Base-by-base conservation (phyloP, 495 filamentous ascomycete species). In the Podospora anserina region DNA sequence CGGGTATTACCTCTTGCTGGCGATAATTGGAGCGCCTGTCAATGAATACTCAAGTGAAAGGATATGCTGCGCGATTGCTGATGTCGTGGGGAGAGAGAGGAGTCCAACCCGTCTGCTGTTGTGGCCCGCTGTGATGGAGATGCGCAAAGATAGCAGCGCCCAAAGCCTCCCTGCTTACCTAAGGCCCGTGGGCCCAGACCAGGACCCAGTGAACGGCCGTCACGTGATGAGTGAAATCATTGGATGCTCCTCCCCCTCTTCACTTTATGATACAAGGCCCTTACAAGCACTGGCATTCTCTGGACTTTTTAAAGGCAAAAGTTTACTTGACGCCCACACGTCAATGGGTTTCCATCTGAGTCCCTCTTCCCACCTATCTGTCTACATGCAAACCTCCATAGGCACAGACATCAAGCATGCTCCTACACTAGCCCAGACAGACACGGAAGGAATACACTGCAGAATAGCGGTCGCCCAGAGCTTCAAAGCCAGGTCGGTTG, bases 11-110 rank as follows among this genome's bases (percentile, higher is more conserved):
- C 68, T 56, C 68, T 72, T 69, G 66, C 57, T 73, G 71, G 71
- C 71, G 70, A 78, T 78, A 69, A 53, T 74, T 63, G 27, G 11
- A 23, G 61, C 39, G 69, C 28, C 53, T 58, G 57, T 66, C 68
- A 78, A 78, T 76, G 68, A 66, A 78, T 78, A 76, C 69, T 78
- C 61, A 60, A 67, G 68, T 66, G 70, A 74, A 67, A 78, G 64
- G 69, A 75, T 76, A 76, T 68, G 69, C 71, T 70, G 32, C 58
- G 70, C 69, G 69, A 69, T 68, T 66, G 61, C 30, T 49, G 61
- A 44, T 61, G 59, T 27, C 28, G 59, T 27, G 28, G 59, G 28
- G 20, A 61, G 59, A 61, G 20, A 61, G 59, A 61, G 19, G 39
- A 49, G 59, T 27, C 63, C 61, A 66, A 65, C 23, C 20, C 39